phyloP scores from a whole-genome alignment of 495 filamentous ascomycete species.

The Neurospora sp. region DNA sequence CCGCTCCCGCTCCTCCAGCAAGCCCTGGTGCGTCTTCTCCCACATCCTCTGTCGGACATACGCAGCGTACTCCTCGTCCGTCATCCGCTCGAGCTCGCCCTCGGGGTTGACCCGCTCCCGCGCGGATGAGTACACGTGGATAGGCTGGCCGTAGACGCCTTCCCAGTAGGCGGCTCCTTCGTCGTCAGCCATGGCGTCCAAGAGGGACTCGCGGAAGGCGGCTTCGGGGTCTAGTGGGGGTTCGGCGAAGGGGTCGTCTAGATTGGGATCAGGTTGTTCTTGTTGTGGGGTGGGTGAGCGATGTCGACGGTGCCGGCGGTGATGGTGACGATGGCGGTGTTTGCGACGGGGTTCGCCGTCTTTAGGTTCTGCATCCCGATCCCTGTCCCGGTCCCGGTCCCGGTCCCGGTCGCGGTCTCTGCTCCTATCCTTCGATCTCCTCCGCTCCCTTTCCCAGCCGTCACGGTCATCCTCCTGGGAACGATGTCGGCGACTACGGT shows the following conservation, averaged over 20 bases:
- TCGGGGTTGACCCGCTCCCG: slow-evolving; percentile 18
- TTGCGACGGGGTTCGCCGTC: slow-evolving; percentile 3
- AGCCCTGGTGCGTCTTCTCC: slow-evolving; percentile 68
- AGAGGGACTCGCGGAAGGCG: slow-evolving; percentile 91
- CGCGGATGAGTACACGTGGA: slow-evolving; percentile 37
- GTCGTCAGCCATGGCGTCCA: slow-evolving; percentile 97
- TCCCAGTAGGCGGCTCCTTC: slow-evolving; percentile 95
- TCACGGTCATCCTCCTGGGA: slow-evolving; percentile 27
- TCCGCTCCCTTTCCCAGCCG: neutral
- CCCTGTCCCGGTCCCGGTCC: neutral
- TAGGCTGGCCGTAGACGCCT: slow-evolving; percentile 85
- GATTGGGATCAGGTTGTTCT: slow-evolving; percentile 16
- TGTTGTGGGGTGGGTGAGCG: slow-evolving; percentile 23
- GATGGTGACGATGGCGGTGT: slow-evolving; percentile 16
- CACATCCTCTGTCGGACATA: slow-evolving; percentile 87
- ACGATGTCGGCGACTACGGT: slow-evolving; percentile 14
- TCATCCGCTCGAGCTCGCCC: slow-evolving; percentile 72
- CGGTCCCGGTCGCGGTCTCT: neutral
- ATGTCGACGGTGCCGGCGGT: slow-evolving; percentile 11
- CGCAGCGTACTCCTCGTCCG: slow-evolving; percentile 77
- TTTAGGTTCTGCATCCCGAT: neutral
- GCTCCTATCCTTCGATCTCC: neutral
- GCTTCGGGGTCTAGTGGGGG: slow-evolving; percentile 49
- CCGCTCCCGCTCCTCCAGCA: slow-evolving; percentile 45
- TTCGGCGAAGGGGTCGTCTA: slow-evolving; percentile 39